Evolutionary conservation across 2,329 filamentous ascomycete species (phyloP).

Genomic region (Aspergillus versicolor): DNA sequence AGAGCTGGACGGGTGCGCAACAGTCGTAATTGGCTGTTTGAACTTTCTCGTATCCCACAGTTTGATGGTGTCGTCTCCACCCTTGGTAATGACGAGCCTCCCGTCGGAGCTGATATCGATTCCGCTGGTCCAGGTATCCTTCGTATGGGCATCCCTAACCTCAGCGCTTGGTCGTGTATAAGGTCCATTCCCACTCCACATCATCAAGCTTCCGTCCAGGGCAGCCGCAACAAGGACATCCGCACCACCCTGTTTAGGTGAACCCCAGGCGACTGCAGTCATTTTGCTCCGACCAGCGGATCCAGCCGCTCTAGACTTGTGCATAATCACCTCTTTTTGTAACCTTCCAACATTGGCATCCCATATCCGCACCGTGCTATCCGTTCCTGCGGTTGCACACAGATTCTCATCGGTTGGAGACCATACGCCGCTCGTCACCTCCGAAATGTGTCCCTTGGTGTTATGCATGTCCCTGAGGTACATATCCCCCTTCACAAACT

Average conservation of each 20-base stretch:
- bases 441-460: conserved; percentile 93
- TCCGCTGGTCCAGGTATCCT: conserved; percentile 87
- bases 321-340: conserved; percentile 91
- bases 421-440: conserved; percentile 87
- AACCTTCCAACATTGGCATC: conserved; percentile 87
- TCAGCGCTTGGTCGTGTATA: conserved; percentile 80
- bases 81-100: conserved; percentile 83
- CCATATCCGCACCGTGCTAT: conserved; percentile 96
- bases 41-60: conserved; percentile 97
- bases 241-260: conserved; percentile 70
- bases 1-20: conserved; percentile 77
- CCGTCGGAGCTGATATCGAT: conserved; percentile 90
- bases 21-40: conserved; percentile 79
- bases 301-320: conserved; percentile 88
- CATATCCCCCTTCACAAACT: conserved; percentile 98
- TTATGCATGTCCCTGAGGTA: conserved; percentile 96
- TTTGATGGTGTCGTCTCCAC: conserved; percentile 90
- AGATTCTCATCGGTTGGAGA: conserved; percentile 81
- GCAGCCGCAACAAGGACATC: conserved; percentile 79
- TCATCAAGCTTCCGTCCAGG: conserved; percentile 82
- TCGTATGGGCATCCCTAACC: conserved; percentile 76
- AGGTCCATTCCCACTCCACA: conserved; percentile 89
- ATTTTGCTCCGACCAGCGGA: conserved; percentile 89
- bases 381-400: conserved; percentile 87
- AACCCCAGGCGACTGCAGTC: conserved; percentile 87